Base-by-base conservation (phyloP, 192 early-diverging fungal species). In the Mortierella alpina region DNA sequence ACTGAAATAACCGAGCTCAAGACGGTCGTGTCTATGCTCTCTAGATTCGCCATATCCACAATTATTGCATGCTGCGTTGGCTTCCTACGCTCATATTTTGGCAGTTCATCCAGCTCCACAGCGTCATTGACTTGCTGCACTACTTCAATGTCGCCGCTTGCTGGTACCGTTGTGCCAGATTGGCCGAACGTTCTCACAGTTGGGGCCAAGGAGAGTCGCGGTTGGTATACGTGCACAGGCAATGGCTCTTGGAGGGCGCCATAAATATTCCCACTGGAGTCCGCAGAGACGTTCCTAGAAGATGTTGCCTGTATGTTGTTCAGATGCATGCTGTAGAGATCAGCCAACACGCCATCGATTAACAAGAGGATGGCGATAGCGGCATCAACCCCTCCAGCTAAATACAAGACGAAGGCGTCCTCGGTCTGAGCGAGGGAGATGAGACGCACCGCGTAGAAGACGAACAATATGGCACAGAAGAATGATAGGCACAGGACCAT, bases 41-140 rank as follows among this genome's bases (percentile, higher is more conserved):
- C 49, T 15, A 75, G 47, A 23, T 75, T 75, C 6, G 73, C 17
- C 13, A 75, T 14, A 41, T 75, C 73, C 13, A 75, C 56, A 41
- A 75, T 75, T 10, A 65, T 75, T 2, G 53, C 73, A 2, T 58
- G 50, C 44, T 68, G 65, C 31, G 73, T 42, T 31, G 73, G 73
- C 0, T 20, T 58, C 57, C 53, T 52, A 18, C 66, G n/a, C 46
- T 75, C 65, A 49, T 75, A 75, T 7, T 63, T 63, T 1, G 73
- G 73, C 46, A 75, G 50, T 55, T 49, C 66, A 0, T 75, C 73
- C 17, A 75, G 46, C 45, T 75, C 73, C n/a, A 68, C 7, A 31
- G 17, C 46, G 6, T 72, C 58, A 9, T 50, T 31, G 0, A 39
- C 61, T 41, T 42, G 18, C 39, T 17, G 58, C 14, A 42, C 58